A percentile compares a stretch with the other conserved stretches of the same genome.
Evolutionary conservation across 225 moss, liverwort and hornwort species (phyloP).

Genomic region (Physcomitrellopsis africana): DNA sequence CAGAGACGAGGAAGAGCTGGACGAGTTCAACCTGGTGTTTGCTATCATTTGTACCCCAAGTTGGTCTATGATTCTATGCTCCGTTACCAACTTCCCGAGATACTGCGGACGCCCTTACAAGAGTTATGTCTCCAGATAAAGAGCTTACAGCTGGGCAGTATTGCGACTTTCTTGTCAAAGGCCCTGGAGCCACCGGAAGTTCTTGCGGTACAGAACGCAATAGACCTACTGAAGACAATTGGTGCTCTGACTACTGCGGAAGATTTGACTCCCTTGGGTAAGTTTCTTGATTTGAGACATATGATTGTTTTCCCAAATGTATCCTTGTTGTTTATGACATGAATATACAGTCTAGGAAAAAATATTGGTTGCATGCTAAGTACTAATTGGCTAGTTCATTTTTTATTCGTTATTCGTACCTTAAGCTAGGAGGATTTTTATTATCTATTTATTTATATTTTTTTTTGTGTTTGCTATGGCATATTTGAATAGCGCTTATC

Average conservation of each 20-base stretch:
- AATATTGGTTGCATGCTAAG: not conserved
- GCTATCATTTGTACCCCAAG: constrained; percentile 97
- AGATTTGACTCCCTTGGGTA: constrained; percentile 89
- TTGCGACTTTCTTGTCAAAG: constrained; percentile 82
- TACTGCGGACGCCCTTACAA: constrained; percentile 94
- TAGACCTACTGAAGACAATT: constrained; percentile 84
- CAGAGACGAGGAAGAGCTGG: constrained; percentile 99
- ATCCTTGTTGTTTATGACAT: constrained; percentile 5
- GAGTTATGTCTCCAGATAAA: constrained; percentile 98
- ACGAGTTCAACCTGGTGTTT: constrained; percentile 89
- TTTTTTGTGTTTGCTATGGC: not conserved
- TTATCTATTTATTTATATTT: not conserved
- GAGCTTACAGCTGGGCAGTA: constrained; percentile 80
- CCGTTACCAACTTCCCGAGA: constrained; percentile 96
- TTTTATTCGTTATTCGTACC: not conserved
- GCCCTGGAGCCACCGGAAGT: constrained; percentile 96
- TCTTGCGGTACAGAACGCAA: constrained; percentile 97
- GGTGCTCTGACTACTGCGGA: constrained; percentile 86
- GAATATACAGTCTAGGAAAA: not conserved
- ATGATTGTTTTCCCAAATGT: not conserved
- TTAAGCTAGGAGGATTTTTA: not conserved
- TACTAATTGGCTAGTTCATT: not conserved
- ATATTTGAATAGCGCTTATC: not conserved
- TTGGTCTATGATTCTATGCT: constrained; percentile 90
- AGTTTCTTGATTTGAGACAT: constrained; percentile 2